Evolutionary conservation across 2,329 filamentous ascomycete species (phyloP).

Genomic region (Phialophora macrospora): DNA sequence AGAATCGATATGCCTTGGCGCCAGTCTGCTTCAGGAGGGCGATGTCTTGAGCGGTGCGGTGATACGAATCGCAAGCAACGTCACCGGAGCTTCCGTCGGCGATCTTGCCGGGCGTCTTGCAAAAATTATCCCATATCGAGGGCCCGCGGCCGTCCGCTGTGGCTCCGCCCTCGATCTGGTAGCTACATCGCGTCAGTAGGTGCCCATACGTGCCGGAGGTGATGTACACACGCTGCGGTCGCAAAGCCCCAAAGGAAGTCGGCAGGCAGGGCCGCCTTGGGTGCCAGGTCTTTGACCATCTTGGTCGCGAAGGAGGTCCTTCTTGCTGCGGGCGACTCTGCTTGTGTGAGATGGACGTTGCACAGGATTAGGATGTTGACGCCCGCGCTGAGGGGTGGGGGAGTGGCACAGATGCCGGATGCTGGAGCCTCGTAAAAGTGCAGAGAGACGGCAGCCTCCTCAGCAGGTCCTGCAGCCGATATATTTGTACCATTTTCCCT

Average conservation of each 20-base stretch:
- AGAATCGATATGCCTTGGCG: conserved; percentile 80
- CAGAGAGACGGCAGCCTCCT: conserved; percentile 6
- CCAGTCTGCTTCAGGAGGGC: conserved; percentile 74
- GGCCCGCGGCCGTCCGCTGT: conserved; percentile 77
- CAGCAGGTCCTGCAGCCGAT: neutral
- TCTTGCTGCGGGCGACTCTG: neutral
- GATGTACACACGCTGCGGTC: conserved; percentile 67
- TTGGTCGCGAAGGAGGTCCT: neutral
- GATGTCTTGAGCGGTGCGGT: conserved; percentile 77
- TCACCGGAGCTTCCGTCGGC: conserved; percentile 75
- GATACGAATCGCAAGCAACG: conserved; percentile 85
- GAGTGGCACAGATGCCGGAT: neutral
- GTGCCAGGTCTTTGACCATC: conserved; percentile 34
- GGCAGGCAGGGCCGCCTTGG: conserved; percentile 58
- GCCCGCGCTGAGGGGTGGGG: neutral
- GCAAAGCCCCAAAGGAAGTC: conserved; percentile 82
- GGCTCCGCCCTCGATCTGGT: conserved; percentile 81
- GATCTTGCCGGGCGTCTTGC: conserved; percentile 78
- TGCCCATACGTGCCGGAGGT: neutral
- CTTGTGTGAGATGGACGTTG: conserved; percentile 2
- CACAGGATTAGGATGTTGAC: neutral
- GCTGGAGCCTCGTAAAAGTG: conserved; percentile 5
- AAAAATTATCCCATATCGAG: conserved; percentile 92
- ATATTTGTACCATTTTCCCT: conserved; percentile 15
- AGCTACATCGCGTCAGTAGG: conserved; percentile 58